These are phyloP conservation scores for Angomonas desouzai DNA, from an alignment of 208 protist species.

Conservation along the genomic window DNA sequence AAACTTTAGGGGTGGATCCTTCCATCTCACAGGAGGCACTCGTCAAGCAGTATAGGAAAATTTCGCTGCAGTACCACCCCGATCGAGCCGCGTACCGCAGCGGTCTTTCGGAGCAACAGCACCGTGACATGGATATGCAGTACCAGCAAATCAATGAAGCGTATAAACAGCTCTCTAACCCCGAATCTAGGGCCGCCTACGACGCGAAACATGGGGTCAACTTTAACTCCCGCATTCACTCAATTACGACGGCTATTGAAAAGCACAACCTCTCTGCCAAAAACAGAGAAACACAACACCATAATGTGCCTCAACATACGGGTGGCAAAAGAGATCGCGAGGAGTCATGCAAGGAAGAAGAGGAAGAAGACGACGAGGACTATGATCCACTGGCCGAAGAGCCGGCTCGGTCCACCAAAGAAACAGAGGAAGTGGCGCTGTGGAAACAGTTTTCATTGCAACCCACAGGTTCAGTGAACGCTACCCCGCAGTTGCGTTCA, in stretches of 20 bases:
- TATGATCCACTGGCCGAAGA: slow-evolving; percentile 15
- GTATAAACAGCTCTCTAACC: slow-evolving; percentile 71
- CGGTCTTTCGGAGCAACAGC: slow-evolving; percentile 7
- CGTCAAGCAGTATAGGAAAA: slow-evolving; percentile 45
- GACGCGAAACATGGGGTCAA: slow-evolving; percentile 74
- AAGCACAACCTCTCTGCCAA: slow-evolving; percentile 25
- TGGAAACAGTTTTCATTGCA: background rate
- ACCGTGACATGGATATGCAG: slow-evolving; percentile 23
- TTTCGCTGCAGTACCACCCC: slow-evolving; percentile 73
- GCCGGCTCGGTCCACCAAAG: background rate
- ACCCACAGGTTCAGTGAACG: background rate
- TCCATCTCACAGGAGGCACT: slow-evolving; percentile 50
- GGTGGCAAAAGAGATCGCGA: background rate
- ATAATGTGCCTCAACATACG: background rate
- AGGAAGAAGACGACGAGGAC: slow-evolving; percentile 30
- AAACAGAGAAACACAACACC: background rate
- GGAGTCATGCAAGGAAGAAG: slow-evolving; percentile 1
- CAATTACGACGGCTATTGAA: slow-evolving; percentile 28
- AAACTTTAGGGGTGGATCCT: slow-evolving; percentile 55
- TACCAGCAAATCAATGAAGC: slow-evolving; percentile 73
- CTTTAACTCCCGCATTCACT: slow-evolving; percentile 39
- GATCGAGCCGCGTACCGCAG: slow-evolving; percentile 66
- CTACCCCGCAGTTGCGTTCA: background rate
- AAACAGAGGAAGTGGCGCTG: background rate
- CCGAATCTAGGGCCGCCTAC: slow-evolving; percentile 51